Evolutionary conservation across 2,329 filamentous ascomycete species (phyloP).

Genomic region (Hypoxylon sp.): DNA sequence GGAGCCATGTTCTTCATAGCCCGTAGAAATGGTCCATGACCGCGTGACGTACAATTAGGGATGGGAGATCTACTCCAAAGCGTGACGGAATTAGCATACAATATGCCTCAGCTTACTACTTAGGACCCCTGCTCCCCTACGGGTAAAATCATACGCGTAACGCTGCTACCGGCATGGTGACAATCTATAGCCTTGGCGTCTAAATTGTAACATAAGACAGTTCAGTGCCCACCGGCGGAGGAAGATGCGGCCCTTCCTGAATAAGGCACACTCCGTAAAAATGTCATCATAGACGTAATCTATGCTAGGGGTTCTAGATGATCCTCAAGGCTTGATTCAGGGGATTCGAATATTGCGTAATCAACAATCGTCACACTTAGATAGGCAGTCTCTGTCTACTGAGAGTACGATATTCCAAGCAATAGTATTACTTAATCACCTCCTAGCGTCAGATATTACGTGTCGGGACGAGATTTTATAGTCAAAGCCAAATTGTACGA

Average conservation of each 20-base stretch:
- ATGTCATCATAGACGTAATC: conserved; percentile 17
- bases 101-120: conserved; percentile 6
- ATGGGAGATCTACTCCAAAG: background rate
- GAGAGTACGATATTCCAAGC: background rate
- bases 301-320: conserved; percentile 13
- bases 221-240: conserved; percentile 23
- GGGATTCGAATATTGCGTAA: background rate
- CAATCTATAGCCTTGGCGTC: conserved; percentile 31
- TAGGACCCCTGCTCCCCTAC: conserved; percentile 17
- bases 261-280: conserved; percentile 19
- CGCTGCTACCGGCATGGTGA: conserved; percentile 11
- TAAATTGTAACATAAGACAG: conserved; percentile 32
- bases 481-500: background rate
- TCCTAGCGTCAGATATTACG: background rate
- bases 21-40: background rate
- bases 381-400: background rate
- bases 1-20: background rate
- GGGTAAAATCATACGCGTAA: conserved; percentile 39
- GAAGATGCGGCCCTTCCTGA: conserved; percentile 30
- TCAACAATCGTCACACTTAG: background rate
- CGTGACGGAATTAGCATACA: background rate
- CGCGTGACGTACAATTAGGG: background rate
- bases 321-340: background rate
- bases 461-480: background rate
- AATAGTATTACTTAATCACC: background rate